Evolutionary conservation across 306 rosid species (phyloP).

Genomic region (Castanea sativa): DNA sequence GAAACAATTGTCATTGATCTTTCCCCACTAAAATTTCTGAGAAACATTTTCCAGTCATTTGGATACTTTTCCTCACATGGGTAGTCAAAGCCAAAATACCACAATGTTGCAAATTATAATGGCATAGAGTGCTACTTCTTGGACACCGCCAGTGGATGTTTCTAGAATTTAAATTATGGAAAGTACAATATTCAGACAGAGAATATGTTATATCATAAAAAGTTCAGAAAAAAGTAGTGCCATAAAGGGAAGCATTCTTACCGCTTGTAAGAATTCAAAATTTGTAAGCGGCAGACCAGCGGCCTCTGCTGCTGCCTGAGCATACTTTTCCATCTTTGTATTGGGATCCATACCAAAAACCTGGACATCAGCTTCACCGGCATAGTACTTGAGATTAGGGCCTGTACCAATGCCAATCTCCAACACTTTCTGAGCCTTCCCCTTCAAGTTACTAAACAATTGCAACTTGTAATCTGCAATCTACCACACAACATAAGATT

Average conservation of each 20-base stretch:
- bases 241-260: conserved; percentile 29
- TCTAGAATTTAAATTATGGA: not conserved
- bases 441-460: conserved; percentile 58
- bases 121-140: not conserved
- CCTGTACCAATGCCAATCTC: conserved; percentile 92
- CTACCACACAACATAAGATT: conserved; percentile 32
- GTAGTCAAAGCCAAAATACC: not conserved
- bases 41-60: not conserved
- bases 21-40: not conserved
- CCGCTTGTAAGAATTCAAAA: conserved; percentile 79
- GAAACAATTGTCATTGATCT: not conserved
- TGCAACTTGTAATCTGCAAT: conserved; percentile 71
- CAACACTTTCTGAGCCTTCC: conserved; percentile 63
- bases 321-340: conserved; percentile 79
- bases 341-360: conserved; percentile 87
- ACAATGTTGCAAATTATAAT: not conserved
- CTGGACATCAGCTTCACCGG: conserved; percentile 37
- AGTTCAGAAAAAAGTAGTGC: not conserved
- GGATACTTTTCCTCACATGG: not conserved
- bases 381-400: conserved; percentile 74
- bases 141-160: not conserved
- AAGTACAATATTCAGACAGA: not conserved
- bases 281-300: conserved; percentile 63
- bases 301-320: conserved; percentile 50
- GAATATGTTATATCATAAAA: not conserved